A percentile compares a stretch with the other conserved stretches of the same genome.
These are phyloP conservation scores for Fraxinus paxiana DNA, from an alignment of 305 asterid genomes.

Conservation along the genomic window DNA sequence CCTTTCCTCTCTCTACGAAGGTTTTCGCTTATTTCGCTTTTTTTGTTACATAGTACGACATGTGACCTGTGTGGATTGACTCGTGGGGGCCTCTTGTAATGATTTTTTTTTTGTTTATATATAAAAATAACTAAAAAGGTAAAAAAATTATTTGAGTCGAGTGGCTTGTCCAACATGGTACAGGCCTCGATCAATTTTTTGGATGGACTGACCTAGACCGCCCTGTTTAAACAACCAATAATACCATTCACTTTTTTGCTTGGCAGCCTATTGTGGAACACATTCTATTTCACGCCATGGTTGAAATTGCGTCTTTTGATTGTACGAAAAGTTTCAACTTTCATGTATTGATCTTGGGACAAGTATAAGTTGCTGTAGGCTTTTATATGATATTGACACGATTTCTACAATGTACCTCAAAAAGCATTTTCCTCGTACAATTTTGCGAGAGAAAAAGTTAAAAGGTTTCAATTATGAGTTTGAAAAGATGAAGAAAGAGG, in stretches of 20 bases:
- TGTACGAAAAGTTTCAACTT: neutral
- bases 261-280: neutral
- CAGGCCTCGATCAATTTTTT: neutral
- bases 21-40: neutral
- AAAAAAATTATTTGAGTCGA: neutral
- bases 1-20: neutral
- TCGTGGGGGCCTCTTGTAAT: neutral
- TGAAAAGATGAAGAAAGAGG: neutral
- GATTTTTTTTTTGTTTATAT: neutral
- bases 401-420: neutral
- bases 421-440: neutral
- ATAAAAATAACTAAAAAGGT: neutral
- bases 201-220: neutral
- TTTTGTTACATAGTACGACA: neutral
- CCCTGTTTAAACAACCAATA: neutral
- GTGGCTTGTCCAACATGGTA: neutral
- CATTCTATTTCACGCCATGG: neutral
- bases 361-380: neutral
- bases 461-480: neutral
- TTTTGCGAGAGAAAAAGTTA: neutral
- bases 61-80: neutral
- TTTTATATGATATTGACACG: neutral
- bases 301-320: neutral
- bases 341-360: neutral
- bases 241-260: neutral